A percentile compares a stretch with the other conserved stretches of the same genome.
These are phyloP conservation scores for Tilletia setariae DNA, from an alignment of 1,284 basidiomycete species.

Conservation along the genomic window DNA sequence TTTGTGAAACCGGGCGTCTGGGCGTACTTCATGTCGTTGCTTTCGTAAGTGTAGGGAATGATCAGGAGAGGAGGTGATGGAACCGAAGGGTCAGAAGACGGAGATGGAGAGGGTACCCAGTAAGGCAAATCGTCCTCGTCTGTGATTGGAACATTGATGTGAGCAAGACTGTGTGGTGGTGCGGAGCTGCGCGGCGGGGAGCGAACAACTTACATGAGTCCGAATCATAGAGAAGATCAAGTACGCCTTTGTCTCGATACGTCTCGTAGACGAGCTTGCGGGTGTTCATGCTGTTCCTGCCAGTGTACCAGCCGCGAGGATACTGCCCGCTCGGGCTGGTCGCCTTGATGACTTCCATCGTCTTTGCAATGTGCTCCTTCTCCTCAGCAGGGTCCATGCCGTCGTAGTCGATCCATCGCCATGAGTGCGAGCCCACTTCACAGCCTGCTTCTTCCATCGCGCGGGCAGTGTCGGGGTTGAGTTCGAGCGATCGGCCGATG, in stretches of 20 bases:
- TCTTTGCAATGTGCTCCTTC: slow-evolving; percentile 45
- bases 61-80: slow-evolving; percentile 49
- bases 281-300: slow-evolving; percentile 49
- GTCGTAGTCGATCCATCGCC: slow-evolving; percentile 54
- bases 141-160: slow-evolving; percentile 17
- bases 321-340: slow-evolving; percentile 37
- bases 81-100: slow-evolving; percentile 32
- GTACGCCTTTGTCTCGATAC: slow-evolving; percentile 42
- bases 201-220: slow-evolving; percentile 34
- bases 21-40: slow-evolving; percentile 56
- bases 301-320: slow-evolving; percentile 56
- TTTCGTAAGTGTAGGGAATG: slow-evolving; percentile 55
- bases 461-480: slow-evolving; percentile 51
- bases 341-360: slow-evolving; percentile 51
- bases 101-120: slow-evolving; percentile 45
- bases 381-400: slow-evolving; percentile 49
- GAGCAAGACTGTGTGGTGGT: slow-evolving; percentile 28
- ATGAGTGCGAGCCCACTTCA: slow-evolving; percentile 55
- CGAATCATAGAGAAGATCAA: slow-evolving; percentile 43
- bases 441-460: slow-evolving; percentile 51
- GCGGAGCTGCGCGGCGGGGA: slow-evolving; percentile 31
- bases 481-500: slow-evolving; percentile 54
- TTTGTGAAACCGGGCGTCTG: slow-evolving; percentile 54
- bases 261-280: slow-evolving; percentile 48
- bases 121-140: slow-evolving; percentile 57